Conservation (phyloP, 176 grass and related monocot genomes). For the Aegilops bicornis region DNA sequence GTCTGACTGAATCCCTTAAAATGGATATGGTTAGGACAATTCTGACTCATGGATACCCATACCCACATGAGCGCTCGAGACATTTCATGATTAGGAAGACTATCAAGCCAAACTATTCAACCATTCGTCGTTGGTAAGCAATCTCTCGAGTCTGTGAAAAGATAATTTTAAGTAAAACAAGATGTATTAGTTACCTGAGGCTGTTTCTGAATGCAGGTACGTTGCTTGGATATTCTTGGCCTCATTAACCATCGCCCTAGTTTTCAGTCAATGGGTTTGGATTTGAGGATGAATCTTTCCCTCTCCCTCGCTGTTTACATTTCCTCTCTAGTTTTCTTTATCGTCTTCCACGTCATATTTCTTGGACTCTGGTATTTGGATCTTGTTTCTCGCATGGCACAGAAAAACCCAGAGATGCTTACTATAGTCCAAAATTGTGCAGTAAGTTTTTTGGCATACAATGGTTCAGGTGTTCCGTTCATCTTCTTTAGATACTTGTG, state of each 20-base stretch:
- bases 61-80: conserved; percentile 79
- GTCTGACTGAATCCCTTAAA: conserved; percentile 69
- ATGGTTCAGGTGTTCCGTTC: neutral
- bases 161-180: neutral
- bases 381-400: conserved; percentile 85
- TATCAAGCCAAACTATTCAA: conserved; percentile 87
- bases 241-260: conserved; percentile 91
- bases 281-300: conserved; percentile 95
- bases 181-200: conserved; percentile 16
- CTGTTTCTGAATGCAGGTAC: conserved; percentile 63
- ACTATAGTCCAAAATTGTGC: conserved; percentile 93
- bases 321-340: conserved; percentile 82
- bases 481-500: conserved; percentile 27
- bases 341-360: conserved; percentile 86
- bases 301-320: conserved; percentile 83
- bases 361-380: conserved; percentile 86
- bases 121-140: conserved; percentile 86
- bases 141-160: conserved; percentile 1
- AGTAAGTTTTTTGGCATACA: conserved; percentile 49
- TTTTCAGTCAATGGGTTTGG: conserved; percentile 98
- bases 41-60: conserved; percentile 71
- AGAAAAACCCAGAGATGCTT: conserved; percentile 78
- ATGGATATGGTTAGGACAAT: conserved; percentile 91
- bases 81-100: conserved; percentile 91
- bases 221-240: conserved; percentile 91